phyloP scores from a whole-genome alignment of 2,329 filamentous ascomycete genomes.

The Xylariaceae sp. region DNA sequence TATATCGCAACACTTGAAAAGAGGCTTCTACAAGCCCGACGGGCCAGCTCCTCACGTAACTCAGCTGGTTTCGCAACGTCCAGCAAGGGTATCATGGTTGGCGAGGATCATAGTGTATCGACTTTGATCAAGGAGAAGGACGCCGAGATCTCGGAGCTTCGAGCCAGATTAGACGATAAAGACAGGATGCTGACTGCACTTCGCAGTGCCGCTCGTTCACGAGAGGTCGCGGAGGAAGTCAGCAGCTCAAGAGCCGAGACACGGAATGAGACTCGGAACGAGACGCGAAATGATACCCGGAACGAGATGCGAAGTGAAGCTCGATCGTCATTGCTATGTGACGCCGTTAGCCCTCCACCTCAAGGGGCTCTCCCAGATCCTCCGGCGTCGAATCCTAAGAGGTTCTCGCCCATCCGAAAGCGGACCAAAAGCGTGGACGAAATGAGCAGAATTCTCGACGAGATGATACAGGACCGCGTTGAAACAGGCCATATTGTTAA shows the following conservation, averaged over 20 bases:
- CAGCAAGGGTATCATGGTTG: constrained; percentile 62
- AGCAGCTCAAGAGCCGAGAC: constrained; percentile 18
- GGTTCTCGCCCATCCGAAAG: constrained; percentile 37
- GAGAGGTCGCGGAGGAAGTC: constrained; percentile 67
- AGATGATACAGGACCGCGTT: constrained; percentile 91
- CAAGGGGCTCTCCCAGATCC: constrained; percentile 27
- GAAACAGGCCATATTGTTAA: constrained; percentile 70
- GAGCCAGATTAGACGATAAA: constrained; percentile 86
- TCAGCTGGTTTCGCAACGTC: constrained; percentile 65
- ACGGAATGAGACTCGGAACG: constrained; percentile 17
- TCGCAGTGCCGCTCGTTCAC: constrained; percentile 77
- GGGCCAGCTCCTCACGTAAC: constrained; percentile 83
- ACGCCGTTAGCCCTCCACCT: constrained; percentile 30
- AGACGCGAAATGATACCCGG: constrained; percentile 25
- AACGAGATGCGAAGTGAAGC: constrained; percentile 31
- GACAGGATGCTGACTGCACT: constrained; percentile 89
- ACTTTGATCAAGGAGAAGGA: constrained; percentile 82
- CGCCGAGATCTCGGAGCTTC: constrained; percentile 85
- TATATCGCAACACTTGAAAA: constrained; percentile 95
- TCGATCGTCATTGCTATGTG: constrained; percentile 27
- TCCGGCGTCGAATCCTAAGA: constrained; percentile 21
- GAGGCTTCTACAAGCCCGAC: constrained; percentile 80
- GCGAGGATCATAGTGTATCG: constrained; percentile 73
- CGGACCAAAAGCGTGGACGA: constrained; percentile 75
- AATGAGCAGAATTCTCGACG: constrained; percentile 88